Evolutionary conservation across 2,329 filamentous ascomycete species (phyloP).

Genomic region (Saccharata proteae): DNA sequence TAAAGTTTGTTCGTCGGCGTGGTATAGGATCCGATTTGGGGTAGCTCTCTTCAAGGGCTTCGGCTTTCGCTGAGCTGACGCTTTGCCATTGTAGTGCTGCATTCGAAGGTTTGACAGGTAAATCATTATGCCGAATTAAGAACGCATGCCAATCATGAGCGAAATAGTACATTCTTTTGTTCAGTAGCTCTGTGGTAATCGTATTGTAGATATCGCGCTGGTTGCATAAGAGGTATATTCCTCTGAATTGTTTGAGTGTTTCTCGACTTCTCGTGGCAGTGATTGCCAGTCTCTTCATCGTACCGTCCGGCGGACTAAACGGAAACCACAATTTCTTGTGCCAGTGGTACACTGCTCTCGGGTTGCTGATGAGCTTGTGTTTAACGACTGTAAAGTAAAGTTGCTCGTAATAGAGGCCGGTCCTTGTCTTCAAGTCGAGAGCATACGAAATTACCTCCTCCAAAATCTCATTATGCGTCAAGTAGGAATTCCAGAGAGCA

Average conservation of each 20-base stretch:
- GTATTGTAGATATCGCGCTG: conserved; percentile 30
- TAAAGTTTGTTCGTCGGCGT: conserved; percentile 14
- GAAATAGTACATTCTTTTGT: no score
- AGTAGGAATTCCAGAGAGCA: conserved; percentile 34
- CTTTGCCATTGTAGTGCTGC: no score
- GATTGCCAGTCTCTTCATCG: conserved; percentile 3
- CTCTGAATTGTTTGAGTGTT: conserved; percentile 18
- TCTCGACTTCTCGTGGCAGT: not conserved
- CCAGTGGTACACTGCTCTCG: conserved; percentile 2
- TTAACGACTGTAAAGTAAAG: conserved; percentile 36
- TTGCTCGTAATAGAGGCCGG: conserved; percentile 20
- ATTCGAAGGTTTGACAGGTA: no score
- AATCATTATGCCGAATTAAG: no score
- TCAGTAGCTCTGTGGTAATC: no score
- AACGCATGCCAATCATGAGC: no score
- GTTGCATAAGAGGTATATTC: conserved; percentile 26
- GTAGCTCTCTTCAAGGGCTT: no score
- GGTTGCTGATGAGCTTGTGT: conserved; percentile 19
- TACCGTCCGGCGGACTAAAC: conserved; percentile 1
- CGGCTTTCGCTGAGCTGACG: no score
- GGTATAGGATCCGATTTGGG: no score
- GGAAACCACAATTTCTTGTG: conserved; percentile 2
- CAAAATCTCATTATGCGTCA: conserved; percentile 25
- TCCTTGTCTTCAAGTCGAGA: conserved; percentile 25
- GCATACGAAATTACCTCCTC: conserved; percentile 29